Conservation (phyloP, 768 basidiomycete genomes). For the Rubroboletus pulcherrimus region DNA sequence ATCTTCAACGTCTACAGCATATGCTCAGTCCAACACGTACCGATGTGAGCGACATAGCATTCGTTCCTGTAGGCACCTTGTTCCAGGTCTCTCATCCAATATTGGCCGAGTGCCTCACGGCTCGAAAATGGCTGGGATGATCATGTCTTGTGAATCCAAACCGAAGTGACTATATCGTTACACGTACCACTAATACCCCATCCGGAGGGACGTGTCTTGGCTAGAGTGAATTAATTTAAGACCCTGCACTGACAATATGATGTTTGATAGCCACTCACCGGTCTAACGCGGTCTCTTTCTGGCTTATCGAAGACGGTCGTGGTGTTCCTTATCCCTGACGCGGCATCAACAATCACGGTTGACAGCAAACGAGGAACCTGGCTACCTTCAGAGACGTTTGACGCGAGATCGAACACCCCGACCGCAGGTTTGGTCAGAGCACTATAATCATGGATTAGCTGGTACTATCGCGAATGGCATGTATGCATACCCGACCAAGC, state of each 20-base stretch:
- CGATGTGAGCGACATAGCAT: constrained; percentile 87
- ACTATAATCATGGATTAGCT: constrained; percentile 36
- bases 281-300: constrained; percentile 79
- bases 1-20: constrained; percentile 9
- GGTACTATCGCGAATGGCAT: neutral
- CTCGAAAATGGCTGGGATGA: constrained; percentile 72
- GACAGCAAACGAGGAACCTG: neutral
- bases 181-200: constrained; percentile 77
- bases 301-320: constrained; percentile 96
- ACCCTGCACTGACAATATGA: constrained; percentile 1
- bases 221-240: constrained; percentile 32
- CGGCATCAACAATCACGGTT: constrained; percentile 5
- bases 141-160: neutral
- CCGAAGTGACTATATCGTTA: neutral
- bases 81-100: constrained; percentile 94
- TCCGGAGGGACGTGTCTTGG: constrained; percentile 86
- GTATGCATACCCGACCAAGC: constrained; percentile 75
- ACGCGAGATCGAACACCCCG: constrained; percentile 93
- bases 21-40: constrained; percentile 41
- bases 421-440: constrained; percentile 95
- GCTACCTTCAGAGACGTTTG: constrained; percentile 87
- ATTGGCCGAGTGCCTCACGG: constrained; percentile 90
- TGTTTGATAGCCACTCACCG: constrained; percentile 44
- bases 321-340: constrained; percentile 88
- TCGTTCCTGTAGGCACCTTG: constrained; percentile 84